phyloP scores from a whole-genome alignment of 192 early-diverging fungal species.

The Kappamyces sp. region DNA sequence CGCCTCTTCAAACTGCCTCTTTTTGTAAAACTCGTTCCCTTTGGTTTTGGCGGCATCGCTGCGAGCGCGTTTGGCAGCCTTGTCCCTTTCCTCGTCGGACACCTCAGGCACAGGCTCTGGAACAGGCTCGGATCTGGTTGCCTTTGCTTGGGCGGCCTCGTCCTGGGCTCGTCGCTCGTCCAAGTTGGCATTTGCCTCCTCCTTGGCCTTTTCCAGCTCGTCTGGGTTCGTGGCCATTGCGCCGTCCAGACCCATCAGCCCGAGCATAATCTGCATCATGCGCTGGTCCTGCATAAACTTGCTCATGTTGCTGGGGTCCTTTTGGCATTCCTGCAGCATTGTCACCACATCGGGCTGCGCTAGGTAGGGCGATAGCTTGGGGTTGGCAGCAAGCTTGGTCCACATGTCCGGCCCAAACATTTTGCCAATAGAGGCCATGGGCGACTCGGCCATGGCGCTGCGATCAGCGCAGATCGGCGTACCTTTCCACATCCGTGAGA shows the following conservation, averaged over 20 bases:
- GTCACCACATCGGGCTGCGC: conserved; percentile 70
- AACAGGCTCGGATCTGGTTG: conserved; percentile 33
- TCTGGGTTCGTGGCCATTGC: conserved; percentile 43
- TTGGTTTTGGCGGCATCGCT: conserved; percentile 71
- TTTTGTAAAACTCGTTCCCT: conserved; percentile 90
- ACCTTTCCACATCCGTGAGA: conserved; percentile 65
- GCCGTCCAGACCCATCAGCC: conserved; percentile 65
- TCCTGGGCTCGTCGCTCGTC: conserved; percentile 28
- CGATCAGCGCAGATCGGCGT: too few species aligned
- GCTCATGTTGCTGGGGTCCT: conserved; percentile 59
- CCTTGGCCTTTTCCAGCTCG: conserved; percentile 33
- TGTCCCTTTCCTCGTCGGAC: conserved; percentile 55
- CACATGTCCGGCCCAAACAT: conserved; percentile 73
- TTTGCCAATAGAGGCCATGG: too few species aligned
- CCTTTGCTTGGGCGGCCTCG: conserved; percentile 18
- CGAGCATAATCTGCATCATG: conserved; percentile 71
- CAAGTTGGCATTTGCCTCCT: conserved; percentile 38
- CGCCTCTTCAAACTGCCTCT: conserved; percentile 83
- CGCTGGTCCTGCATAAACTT: conserved; percentile 76
- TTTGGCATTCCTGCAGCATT: conserved; percentile 71
- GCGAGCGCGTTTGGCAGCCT: conserved; percentile 61
- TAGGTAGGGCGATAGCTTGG: conserved; percentile 65
- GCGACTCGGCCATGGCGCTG: conserved; percentile 13
- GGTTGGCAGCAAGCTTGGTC: conserved; percentile 76
- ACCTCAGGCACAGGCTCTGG: conserved; percentile 37